Percentiles rank a stretch among this genome's conserved stretches.
phyloP scores from a whole-genome alignment of 495 filamentous ascomycete species.

The Penicillium egyptiacum region DNA sequence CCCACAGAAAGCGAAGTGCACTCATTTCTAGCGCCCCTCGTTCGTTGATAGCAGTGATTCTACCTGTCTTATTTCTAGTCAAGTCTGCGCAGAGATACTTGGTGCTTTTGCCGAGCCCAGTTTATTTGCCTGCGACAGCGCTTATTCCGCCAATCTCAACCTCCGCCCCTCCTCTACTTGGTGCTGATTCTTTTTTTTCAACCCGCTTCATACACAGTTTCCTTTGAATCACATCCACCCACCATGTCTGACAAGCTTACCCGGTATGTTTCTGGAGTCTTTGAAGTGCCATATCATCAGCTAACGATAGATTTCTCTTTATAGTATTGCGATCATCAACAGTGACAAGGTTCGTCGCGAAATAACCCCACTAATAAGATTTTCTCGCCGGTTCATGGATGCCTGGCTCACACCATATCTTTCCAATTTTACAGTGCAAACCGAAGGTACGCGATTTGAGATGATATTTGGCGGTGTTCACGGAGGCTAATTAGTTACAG shows the following conservation, averaged over 20 bases:
- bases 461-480: background rate
- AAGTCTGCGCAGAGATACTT: slow-evolving; percentile 27
- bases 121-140: slow-evolving; percentile 15
- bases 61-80: slow-evolving; percentile 13
- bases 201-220: slow-evolving; percentile 23
- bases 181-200: slow-evolving; percentile 19
- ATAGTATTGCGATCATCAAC: slow-evolving; percentile 95
- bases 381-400: slow-evolving; percentile 14
- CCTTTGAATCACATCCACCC: slow-evolving; percentile 25
- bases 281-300: background rate
- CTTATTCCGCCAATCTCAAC: slow-evolving; percentile 20
- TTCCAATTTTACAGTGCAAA: slow-evolving; percentile 68
- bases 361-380: slow-evolving; percentile 35
- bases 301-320: slow-evolving; percentile 22
- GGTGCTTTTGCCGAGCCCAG: slow-evolving; percentile 24
- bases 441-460: slow-evolving; percentile 68
- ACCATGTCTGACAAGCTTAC: slow-evolving; percentile 86
- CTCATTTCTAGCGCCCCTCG: slow-evolving; percentile 25
- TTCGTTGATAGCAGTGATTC: slow-evolving; percentile 26
- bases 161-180: slow-evolving; percentile 8
- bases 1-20: slow-evolving; percentile 30
- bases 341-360: slow-evolving; percentile 78
- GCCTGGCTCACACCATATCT: slow-evolving; percentile 34
- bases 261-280: slow-evolving; percentile 51
- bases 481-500: slow-evolving; percentile 39